Base-by-base conservation (phyloP, 805 yeast species). In the Monosporozyma aquatica region DNA sequence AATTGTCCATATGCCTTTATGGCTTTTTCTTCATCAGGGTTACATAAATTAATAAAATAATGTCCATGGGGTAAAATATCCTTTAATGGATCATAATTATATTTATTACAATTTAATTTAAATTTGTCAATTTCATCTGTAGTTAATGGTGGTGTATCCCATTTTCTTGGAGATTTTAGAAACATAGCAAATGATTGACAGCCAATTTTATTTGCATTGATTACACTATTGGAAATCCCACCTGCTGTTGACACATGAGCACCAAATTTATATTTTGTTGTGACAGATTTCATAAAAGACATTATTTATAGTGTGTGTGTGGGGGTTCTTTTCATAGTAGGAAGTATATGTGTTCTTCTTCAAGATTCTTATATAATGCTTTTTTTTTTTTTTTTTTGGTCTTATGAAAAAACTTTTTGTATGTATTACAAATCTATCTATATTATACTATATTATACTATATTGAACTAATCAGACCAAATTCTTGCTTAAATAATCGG, bases 1-100 rank as follows among this genome's bases (percentile, higher is more conserved):
- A 92, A 82, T 4, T 89, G 80, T 1, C 70, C 80, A 54, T 75
- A 78, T 9, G 95, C 82, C 55, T 84, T 85, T 25, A 69, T 71
- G 44, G 80, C 84, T 59, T 87, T 90, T 47, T 76, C 92, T 2
- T 62, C 61, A 50, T 87, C 96, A 1, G 97, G 96, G 51, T 87
- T 87, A 20, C 95, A 97, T 47, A 92, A 65, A 58, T 92, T 92
- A 58, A 92, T 89, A 53, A 92, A 79, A 59, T 89, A 92, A 20
- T 95, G 87, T 1, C 96, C 97, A 62, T 92, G 98, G 0, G 98
- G 97, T 38, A 92, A 69, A 39, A 87, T 72, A 55, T 89, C 95
- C 6, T 80, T 82, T 43, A 73, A 58, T 3, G 95, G 81, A 58
- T 87, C 74, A 61, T 78, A 89, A 1, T 80, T 76, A 56, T 71